phyloP scores from a whole-genome alignment of 306 rosid species.

The Lathyrus sativus region DNA sequence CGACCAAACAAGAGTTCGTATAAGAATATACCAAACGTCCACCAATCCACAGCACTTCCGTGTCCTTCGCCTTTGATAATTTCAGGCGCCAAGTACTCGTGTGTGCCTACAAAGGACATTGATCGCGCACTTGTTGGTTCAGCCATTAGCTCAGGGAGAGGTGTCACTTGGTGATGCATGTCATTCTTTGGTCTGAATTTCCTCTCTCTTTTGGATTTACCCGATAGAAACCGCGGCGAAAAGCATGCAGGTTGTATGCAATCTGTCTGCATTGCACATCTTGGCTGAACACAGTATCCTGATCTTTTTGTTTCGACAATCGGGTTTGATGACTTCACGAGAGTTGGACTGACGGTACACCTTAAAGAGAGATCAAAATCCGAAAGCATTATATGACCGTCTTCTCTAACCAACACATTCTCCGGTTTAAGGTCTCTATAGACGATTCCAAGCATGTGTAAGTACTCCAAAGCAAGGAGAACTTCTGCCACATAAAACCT shows the following conservation, averaged over 20 bases:
- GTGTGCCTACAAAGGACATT: slow-evolving; percentile 97
- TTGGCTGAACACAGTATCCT: slow-evolving; percentile 53
- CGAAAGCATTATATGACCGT: slow-evolving; percentile 97
- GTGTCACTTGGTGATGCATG: slow-evolving; percentile 66
- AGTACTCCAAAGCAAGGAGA: slow-evolving; percentile 94
- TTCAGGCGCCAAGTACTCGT: slow-evolving; percentile 96
- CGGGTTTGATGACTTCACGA: slow-evolving; percentile 61
- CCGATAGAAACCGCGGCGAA: slow-evolving; percentile 67
- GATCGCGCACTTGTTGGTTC: slow-evolving; percentile 95
- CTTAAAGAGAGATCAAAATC: slow-evolving; percentile 95
- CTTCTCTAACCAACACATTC: slow-evolving; percentile 94
- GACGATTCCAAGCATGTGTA: slow-evolving; percentile 96
- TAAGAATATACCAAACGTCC: slow-evolving; percentile 95
- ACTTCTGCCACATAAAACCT: slow-evolving; percentile 99
- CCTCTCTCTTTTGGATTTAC: slow-evolving; percentile 71
- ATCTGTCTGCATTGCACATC: slow-evolving; percentile 64
- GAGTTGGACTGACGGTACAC: slow-evolving; percentile 84
- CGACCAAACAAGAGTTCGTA: slow-evolving; percentile 92
- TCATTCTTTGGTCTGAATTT: slow-evolving; percentile 64
- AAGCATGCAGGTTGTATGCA: slow-evolving; percentile 89
- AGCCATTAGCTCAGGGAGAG: slow-evolving; percentile 85
- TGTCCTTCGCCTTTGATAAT: slow-evolving; percentile 97
- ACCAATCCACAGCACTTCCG: slow-evolving; percentile 99
- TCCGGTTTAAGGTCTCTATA: slow-evolving; percentile 99
- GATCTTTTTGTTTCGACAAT: slow-evolving; percentile 59